A percentile compares a stretch with the other conserved stretches of the same genome.
These are phyloP conservation scores for Sanguinoderma infundibulare DNA, from an alignment of 1,284 basidiomycete species.

Conservation along the genomic window DNA sequence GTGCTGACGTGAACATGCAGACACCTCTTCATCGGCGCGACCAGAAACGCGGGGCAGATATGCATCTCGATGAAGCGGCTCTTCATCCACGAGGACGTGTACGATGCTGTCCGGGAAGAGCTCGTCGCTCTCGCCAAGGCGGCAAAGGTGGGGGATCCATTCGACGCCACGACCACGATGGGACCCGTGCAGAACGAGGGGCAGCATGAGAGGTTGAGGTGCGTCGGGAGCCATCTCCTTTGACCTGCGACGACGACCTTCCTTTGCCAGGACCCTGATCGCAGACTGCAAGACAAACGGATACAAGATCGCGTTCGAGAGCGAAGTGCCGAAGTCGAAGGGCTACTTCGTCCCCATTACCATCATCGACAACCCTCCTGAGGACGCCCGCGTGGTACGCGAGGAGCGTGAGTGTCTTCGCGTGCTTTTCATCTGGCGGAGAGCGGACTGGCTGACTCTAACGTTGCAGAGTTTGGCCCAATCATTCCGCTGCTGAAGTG, in stretches of 20 bases:
- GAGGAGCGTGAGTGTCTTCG: constrained; percentile 20
- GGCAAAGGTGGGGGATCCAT: constrained; percentile 16
- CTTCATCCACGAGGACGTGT: constrained; percentile 19
- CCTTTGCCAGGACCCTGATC: constrained; percentile 3
- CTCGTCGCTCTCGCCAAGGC: constrained; percentile 14
- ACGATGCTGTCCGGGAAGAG: constrained; percentile 20
- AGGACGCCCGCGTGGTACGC: constrained; percentile 17
- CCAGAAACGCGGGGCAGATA: constrained; percentile 17
- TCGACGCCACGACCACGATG: constrained; percentile 6
- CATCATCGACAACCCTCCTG: constrained; percentile 22
- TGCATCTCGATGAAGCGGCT: constrained; percentile 22
- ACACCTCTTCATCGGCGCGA: constrained; percentile 7
- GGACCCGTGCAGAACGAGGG: constrained; percentile 20
- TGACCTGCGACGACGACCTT: too few species aligned
- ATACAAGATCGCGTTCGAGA: constrained; percentile 16
- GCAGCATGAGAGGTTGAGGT: constrained; percentile 18
- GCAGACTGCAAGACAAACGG: constrained; percentile 15
- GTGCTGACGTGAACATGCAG: constrained; percentile 1
- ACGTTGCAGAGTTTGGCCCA: constrained; percentile 21
- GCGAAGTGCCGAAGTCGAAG: not conserved
- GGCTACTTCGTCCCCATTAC: constrained; percentile 21
- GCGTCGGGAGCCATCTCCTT: not conserved
- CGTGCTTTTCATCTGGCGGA: not conserved
- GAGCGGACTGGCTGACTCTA: too few species aligned
- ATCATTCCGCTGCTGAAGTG: constrained; percentile 21